These are phyloP conservation scores for Xylona heveae DNA, from an alignment of 495 filamentous ascomycete species.

Conservation along the genomic window DNA sequence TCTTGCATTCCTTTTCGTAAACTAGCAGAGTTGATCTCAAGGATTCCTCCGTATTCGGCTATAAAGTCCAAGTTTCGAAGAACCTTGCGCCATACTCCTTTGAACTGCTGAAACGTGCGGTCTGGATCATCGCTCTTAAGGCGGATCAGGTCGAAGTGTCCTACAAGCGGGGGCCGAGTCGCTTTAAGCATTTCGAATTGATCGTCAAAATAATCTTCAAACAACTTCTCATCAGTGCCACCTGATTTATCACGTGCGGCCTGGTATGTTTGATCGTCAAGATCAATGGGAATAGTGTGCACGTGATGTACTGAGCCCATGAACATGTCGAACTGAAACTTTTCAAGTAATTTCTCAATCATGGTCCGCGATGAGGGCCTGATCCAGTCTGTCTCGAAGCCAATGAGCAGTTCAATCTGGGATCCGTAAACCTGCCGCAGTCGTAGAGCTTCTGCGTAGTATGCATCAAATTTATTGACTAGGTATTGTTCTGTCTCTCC, in stretches of 20 bases:
- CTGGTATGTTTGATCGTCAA: constrained; percentile 43
- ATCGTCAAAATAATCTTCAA: constrained; percentile 65
- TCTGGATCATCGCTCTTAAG: constrained; percentile 50
- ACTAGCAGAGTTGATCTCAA: constrained; percentile 76
- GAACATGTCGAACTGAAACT: constrained; percentile 61
- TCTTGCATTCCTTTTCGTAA: constrained; percentile 77
- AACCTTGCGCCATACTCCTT: constrained; percentile 49
- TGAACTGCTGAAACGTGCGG: constrained; percentile 28
- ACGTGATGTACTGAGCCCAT: constrained; percentile 85
- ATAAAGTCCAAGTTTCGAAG: constrained; percentile 53
- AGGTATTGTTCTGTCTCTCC: constrained; percentile 14
- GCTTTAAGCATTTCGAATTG: constrained; percentile 60
- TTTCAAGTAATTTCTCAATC: constrained; percentile 33
- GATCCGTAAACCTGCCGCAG: constrained; percentile 48
- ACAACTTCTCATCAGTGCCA: constrained; percentile 48
- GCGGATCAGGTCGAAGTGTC: constrained; percentile 84
- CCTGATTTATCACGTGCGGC: constrained; percentile 33
- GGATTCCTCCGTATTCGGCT: constrained; percentile 48
- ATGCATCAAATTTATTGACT: constrained; percentile 39
- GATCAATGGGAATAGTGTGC: constrained; percentile 72
- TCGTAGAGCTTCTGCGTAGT: constrained; percentile 44
- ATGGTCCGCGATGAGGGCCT: constrained; percentile 37
- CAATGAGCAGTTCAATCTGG: constrained; percentile 64
- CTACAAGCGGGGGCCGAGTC: constrained; percentile 62
- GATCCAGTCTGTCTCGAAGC: constrained; percentile 87